Evolutionary conservation across 1,284 basidiomycete genomes (phyloP), one percentile per base, ranked within the genome.

Genomic region (Meripilus lineatus): DNA sequence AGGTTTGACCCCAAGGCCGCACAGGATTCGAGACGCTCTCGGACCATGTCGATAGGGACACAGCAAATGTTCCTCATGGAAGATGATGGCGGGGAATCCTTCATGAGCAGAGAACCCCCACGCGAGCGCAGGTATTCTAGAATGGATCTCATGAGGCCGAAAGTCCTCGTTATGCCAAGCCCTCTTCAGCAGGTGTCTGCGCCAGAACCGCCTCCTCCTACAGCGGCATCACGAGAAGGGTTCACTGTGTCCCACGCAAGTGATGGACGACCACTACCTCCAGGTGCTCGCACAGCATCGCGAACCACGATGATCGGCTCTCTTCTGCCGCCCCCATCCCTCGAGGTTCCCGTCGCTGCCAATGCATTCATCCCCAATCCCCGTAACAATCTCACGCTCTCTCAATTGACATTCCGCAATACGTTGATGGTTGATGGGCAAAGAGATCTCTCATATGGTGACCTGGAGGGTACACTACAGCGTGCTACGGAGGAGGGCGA

Each of bases 81-180:
- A 44, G 72, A 79, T 50, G 80, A 81, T 50, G 70, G 56, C 37
- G 41, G 38, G 11, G 62, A 66, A 46, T 70, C 71, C 42, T 41
- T 28, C 44, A 66, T 39, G 61, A 58, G 35, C 58, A 22, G 17
- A 10, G 21, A 22, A 35, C 66, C 67, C 20, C 56, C 59, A 32
- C 69, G 69, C 42, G 74, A 80, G 32, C 74, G 76, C 32, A 77
- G 71, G 21, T 80, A 80, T 55, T 86, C 86, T 5, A 83, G 82
- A 13, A 54, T 84, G 46, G 88, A 90, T 20, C 66, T 90, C 40
- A 71, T 90, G 59, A 74, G 87, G 23, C 87, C 87, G 1, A 91
- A 90, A 60, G 72, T 91, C 21, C 78, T 90, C 37, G 81, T 90
- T 46, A 90, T 90, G 87, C 87, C 87, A 11, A 89, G 85, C 54